phyloP scores from a whole-genome alignment of 148 eudicot species.

The Mesembryanthemum crystallinum region DNA sequence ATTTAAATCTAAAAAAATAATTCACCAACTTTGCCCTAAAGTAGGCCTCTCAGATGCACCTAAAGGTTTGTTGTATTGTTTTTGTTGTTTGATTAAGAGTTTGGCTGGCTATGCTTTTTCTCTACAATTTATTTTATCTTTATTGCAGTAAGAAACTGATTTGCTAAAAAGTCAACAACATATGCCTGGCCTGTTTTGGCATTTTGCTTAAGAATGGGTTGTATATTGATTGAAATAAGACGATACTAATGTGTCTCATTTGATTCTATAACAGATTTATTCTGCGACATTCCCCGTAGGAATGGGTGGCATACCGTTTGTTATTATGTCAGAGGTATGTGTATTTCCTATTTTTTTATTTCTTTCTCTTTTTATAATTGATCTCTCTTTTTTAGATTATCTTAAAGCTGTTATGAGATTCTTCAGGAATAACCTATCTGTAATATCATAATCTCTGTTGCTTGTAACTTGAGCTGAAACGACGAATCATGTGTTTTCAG shows the following conservation, averaged over 20 bases:
- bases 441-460: background rate
- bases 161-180: too few relatives aligned
- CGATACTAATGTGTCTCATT: background rate
- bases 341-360: background rate
- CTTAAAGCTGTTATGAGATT: too few relatives aligned
- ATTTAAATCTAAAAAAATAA: too few relatives aligned
- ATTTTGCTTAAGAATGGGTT: too few relatives aligned
- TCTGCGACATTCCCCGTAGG: conserved; percentile 34
- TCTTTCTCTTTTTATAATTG: background rate
- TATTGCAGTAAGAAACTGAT: too few relatives aligned
- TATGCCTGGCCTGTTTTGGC: too few relatives aligned
- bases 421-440: background rate
- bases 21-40: too few relatives aligned
- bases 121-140: too few relatives aligned
- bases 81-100: too few relatives aligned
- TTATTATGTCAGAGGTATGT: conserved; percentile 43
- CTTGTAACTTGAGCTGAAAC: background rate
- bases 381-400: background rate
- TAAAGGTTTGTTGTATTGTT: too few relatives aligned
- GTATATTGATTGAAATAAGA: background rate
- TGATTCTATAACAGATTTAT: conserved; percentile 18
- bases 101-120: too few relatives aligned
- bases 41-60: too few relatives aligned
- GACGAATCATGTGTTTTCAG: conserved; percentile 15
- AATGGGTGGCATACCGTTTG: conserved; percentile 36